These are phyloP conservation scores for Fusarium compactum DNA, from an alignment of 2,329 filamentous ascomycete genomes.

Conservation along the genomic window DNA sequence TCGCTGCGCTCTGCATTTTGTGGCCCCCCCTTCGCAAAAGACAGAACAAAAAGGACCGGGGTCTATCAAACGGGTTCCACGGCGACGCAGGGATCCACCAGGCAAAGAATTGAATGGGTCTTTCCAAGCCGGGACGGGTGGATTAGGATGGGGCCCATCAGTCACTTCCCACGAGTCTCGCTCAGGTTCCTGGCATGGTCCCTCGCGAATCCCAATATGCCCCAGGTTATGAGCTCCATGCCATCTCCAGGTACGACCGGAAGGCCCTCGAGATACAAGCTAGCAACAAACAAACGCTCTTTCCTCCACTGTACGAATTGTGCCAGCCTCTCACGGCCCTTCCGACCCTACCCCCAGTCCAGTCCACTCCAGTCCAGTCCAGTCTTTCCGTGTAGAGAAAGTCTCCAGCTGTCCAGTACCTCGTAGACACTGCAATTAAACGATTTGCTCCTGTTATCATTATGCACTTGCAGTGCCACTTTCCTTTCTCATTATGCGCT, in stretches of 20 bases:
- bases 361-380: not conserved
- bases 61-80: constrained; percentile 43
- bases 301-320: constrained; percentile 47
- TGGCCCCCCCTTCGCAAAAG: constrained; percentile 30
- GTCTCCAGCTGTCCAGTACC: not conserved
- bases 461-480: constrained; percentile 26
- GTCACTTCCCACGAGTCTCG: constrained; percentile 37
- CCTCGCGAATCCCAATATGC: constrained; percentile 41
- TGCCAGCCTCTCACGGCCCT: constrained; percentile 40
- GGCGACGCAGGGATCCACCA: constrained; percentile 35
- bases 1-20: constrained; percentile 31
- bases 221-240: constrained; percentile 40
- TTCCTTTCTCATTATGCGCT: constrained; percentile 23
- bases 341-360: constrained; percentile 26
- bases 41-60: constrained; percentile 32
- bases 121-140: constrained; percentile 40
- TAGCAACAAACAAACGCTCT: constrained; percentile 34
- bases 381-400: constrained; percentile 1
- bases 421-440: constrained; percentile 22
- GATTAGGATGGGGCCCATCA: constrained; percentile 35
- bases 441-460: constrained; percentile 22
- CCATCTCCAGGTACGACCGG: constrained; percentile 45
- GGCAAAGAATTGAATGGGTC: constrained; percentile 35
- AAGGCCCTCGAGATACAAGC: constrained; percentile 40
- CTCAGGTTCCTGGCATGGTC: constrained; percentile 40